These are phyloP conservation scores for Arachis hypogaea DNA, from an alignment of 306 rosid genomes.

Conservation along the genomic window DNA sequence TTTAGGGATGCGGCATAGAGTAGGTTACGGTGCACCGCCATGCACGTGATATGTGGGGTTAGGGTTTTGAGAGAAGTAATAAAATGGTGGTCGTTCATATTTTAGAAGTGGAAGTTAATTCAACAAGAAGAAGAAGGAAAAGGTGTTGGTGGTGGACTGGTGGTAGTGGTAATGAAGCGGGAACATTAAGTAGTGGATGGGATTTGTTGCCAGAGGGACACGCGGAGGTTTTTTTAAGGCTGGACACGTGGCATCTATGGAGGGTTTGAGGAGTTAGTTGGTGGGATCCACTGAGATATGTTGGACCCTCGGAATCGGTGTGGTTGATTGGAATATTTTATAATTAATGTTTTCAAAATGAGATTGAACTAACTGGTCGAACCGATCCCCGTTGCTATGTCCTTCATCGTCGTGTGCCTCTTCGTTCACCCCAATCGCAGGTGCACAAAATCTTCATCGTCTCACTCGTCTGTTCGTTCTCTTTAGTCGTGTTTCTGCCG, in stretches of 20 bases:
- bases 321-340: conserved; percentile 2
- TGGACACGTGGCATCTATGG: conserved; percentile 14
- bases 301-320: conserved; percentile 35
- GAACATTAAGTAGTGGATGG: conserved; percentile 44
- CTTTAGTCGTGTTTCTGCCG: too few relatives aligned
- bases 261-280: conserved; percentile 1
- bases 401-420: too few relatives aligned
- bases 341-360: too few relatives aligned
- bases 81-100: conserved; percentile 8
- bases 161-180: conserved; percentile 5
- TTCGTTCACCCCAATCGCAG: too few relatives aligned
- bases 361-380: too few relatives aligned
- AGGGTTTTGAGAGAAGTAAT: conserved; percentile 44
- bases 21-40: conserved; percentile 56
- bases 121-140: not conserved
- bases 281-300: conserved; percentile 46
- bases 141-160: not conserved
- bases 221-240: not conserved
- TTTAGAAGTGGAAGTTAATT: not conserved
- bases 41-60: conserved; percentile 53
- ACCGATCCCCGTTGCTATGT: too few relatives aligned
- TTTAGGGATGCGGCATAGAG: conserved; percentile 67
- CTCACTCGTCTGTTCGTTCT: too few relatives aligned
- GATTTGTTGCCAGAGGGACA: conserved; percentile 4
- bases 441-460: too few relatives aligned